Conservation (phyloP, 1,284 basidiomycete genomes). For the Ganoderma lucidum region DNA sequence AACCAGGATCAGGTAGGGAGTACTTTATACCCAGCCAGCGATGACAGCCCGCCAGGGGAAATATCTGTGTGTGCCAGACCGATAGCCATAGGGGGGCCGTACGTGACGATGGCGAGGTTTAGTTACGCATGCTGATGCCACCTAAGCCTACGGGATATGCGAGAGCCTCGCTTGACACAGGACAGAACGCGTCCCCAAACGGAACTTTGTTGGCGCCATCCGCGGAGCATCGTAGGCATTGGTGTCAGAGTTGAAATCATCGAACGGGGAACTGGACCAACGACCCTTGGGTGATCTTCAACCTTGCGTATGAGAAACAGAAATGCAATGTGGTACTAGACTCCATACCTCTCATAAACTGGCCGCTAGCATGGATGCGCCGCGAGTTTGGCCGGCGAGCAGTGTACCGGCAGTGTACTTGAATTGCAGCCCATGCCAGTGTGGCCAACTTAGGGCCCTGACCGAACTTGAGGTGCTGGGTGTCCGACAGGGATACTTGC, state of each 20-base stretch:
- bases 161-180: not conserved
- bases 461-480: no score
- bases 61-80: not conserved
- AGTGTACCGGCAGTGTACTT: no score
- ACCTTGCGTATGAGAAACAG: not conserved
- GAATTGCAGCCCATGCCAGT: no score
- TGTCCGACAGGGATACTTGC: not conserved
- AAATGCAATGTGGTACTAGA: not conserved
- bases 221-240: not conserved
- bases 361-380: not conserved
- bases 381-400: no score
- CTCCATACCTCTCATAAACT: not conserved
- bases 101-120: not conserved
- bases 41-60: not conserved
- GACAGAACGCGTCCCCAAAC: not conserved
- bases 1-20: not conserved
- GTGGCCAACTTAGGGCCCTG: no score
- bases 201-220: not conserved
- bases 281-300: not conserved
- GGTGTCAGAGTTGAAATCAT: not conserved
- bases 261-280: not conserved
- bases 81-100: not conserved
- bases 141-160: not conserved
- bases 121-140: not conserved
- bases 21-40: not conserved